These are phyloP conservation scores for Myriosclerotinia scirpicola DNA, from an alignment of 2,329 filamentous ascomycete genomes.

Conservation along the genomic window DNA sequence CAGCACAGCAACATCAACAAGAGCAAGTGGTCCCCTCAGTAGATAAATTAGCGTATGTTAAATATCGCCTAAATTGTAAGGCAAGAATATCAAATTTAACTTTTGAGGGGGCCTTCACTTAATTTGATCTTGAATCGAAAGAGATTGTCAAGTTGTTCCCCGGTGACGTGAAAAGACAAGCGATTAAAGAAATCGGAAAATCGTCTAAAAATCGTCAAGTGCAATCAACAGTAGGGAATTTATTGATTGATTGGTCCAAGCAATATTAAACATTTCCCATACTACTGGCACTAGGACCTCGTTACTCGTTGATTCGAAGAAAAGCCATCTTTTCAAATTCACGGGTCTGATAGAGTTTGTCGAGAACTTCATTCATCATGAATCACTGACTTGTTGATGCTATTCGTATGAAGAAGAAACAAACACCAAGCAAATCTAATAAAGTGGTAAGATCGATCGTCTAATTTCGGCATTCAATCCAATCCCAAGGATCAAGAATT, in stretches of 20 bases:
- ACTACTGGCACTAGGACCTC: background rate
- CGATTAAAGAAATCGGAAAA: too few relatives aligned
- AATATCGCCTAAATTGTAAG: background rate
- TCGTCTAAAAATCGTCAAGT: slow-evolving; percentile 4
- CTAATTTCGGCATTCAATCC: slow-evolving; percentile 2
- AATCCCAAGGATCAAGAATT: background rate
- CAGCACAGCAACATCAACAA: slow-evolving; percentile 17
- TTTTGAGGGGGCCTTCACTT: background rate
- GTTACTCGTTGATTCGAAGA: background rate
- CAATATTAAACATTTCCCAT: slow-evolving; percentile 2
- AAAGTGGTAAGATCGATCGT: background rate
- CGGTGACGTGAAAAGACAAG: too few relatives aligned
- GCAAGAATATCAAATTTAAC: background rate
- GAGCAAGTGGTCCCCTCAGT: slow-evolving; percentile 22
- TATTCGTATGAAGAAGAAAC: background rate
- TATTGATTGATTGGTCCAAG: slow-evolving; percentile 8
- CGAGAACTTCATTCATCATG: background rate
- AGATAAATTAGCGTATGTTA: background rate
- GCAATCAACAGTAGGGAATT: background rate
- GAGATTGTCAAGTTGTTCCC: too few relatives aligned
- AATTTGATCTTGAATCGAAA: too few relatives aligned
- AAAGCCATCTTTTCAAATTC: background rate
- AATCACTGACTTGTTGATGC: background rate
- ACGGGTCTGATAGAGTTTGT: background rate
- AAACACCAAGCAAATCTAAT: background rate